These are phyloP conservation scores for Penicillium corylophilum DNA, from an alignment of 2,329 filamentous ascomycete genomes.

Conservation along the genomic window DNA sequence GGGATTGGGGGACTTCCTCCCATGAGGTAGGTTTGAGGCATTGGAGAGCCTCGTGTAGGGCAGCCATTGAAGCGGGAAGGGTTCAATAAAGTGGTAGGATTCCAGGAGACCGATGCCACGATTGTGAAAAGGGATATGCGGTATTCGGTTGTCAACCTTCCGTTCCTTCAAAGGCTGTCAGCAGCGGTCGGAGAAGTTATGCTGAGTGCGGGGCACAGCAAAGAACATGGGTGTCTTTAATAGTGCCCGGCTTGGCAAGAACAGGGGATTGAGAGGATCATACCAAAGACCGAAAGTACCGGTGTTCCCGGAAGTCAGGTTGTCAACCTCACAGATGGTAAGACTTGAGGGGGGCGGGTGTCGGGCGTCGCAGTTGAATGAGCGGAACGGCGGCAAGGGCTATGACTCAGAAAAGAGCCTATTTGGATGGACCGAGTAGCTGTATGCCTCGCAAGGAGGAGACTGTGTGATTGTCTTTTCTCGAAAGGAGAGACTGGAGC, in stretches of 20 bases:
- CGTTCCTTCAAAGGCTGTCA: background rate
- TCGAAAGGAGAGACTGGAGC: background rate
- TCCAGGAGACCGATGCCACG: background rate
- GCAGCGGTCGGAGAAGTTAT: background rate
- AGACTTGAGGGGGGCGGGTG: background rate
- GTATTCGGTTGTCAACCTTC: background rate
- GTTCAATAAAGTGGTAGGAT: background rate
- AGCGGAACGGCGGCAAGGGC: background rate
- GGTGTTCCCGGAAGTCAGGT: background rate
- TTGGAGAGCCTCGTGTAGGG: conserved; percentile 60
- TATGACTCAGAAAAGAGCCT: background rate
- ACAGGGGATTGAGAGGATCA: background rate
- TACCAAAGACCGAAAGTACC: background rate
- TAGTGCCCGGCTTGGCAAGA: background rate
- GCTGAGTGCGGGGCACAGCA: background rate
- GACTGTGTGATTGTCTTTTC: background rate
- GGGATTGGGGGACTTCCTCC: conserved; percentile 47
- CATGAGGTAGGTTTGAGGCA: conserved; percentile 58
- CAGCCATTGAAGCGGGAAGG: conserved; percentile 48
- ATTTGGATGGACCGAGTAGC: background rate
- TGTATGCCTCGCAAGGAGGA: background rate
- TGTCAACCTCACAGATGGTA: background rate
- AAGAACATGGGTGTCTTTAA: background rate
- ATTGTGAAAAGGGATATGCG: background rate
- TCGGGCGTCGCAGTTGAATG: background rate